These are phyloP conservation scores for Chara braunii DNA, from an alignment of 139 green algal genomes.

Conservation along the genomic window DNA sequence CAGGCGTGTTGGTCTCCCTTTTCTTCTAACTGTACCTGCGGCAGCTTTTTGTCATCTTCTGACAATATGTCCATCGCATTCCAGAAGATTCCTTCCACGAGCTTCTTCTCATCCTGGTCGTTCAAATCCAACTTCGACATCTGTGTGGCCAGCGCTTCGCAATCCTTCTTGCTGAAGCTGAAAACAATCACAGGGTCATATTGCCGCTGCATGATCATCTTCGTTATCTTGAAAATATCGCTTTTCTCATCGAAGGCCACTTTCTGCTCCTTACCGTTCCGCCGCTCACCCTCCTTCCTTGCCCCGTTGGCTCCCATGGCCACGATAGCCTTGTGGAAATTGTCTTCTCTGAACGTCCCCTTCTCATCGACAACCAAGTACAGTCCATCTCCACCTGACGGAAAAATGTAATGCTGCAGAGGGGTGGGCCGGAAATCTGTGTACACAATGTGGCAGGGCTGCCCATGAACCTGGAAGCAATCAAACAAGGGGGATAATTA, in stretches of 20 bases:
- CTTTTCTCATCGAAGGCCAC: not conserved
- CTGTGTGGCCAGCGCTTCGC: constrained; percentile 51
- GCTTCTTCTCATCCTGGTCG: constrained; percentile 46
- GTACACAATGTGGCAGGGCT: constrained; percentile 66
- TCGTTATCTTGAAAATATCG: constrained; percentile 86
- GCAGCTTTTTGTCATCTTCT: constrained; percentile 74
- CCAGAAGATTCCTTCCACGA: constrained; percentile 62
- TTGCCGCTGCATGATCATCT: constrained; percentile 74
- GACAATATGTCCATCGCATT: constrained; percentile 64
- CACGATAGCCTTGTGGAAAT: constrained; percentile 58
- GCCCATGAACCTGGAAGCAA: constrained; percentile 49
- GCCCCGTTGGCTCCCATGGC: constrained; percentile 38
- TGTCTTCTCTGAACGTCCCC: constrained; percentile 57
- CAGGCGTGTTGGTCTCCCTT: no score
- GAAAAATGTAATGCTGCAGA: constrained; percentile 66
- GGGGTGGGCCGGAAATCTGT: constrained; percentile 76
- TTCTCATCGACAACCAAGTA: constrained; percentile 61
- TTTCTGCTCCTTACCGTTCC: not conserved
- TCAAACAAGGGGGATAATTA: no score
- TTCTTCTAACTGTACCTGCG: constrained; percentile 35
- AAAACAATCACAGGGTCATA: constrained; percentile 86
- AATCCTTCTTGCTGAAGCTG: constrained; percentile 66
- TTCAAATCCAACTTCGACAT: constrained; percentile 33
- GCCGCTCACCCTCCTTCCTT: not conserved
- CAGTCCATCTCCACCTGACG: constrained; percentile 52